A percentile compares a stretch with the other conserved stretches of the same genome.
phyloP scores from a whole-genome alignment of 371 early-diverging fungal species.

The Apophysomyces sp. region DNA sequence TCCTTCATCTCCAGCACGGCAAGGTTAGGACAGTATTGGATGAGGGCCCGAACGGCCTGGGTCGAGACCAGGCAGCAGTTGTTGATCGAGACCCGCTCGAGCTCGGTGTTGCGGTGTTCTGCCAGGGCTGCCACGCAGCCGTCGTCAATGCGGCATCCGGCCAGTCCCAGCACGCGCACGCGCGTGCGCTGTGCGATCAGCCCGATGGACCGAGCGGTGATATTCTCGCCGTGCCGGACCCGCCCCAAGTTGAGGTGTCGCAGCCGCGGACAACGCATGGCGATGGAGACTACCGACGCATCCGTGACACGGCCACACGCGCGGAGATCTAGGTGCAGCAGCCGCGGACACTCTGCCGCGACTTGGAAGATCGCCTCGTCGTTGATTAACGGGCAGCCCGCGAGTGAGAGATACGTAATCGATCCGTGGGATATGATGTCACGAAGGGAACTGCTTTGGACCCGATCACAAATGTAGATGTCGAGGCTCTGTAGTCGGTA shows the following conservation, averaged over 20 bases:
- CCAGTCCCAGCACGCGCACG: conserved; percentile 34
- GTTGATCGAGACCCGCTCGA: conserved; percentile 41
- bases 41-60: conserved; percentile 24
- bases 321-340: conserved; percentile 39
- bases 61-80: conserved; percentile 33
- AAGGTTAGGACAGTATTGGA: conserved; percentile 31
- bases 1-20: conserved; percentile 42
- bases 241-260: conserved; percentile 42
- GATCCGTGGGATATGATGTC: conserved; percentile 17
- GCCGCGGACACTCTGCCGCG: conserved; percentile 26
- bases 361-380: conserved; percentile 25
- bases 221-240: conserved; percentile 26
- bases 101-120: conserved; percentile 16
- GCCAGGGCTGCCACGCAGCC: conserved; percentile 35
- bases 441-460: conserved; percentile 23
- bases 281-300: conserved; percentile 26
- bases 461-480: conserved; percentile 35
- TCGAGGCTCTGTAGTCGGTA: background rate
- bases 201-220: conserved; percentile 32
- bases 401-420: conserved; percentile 33
- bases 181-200: conserved; percentile 34
- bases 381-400: conserved; percentile 40
- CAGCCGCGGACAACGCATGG: conserved; percentile 26
- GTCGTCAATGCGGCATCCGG: conserved; percentile 39
- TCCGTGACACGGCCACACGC: conserved; percentile 41